Percentiles rank a stretch among this genome's conserved stretches.
phyloP scores from a whole-genome alignment of 805 yeast genomes.

The Pichia scutulata region DNA sequence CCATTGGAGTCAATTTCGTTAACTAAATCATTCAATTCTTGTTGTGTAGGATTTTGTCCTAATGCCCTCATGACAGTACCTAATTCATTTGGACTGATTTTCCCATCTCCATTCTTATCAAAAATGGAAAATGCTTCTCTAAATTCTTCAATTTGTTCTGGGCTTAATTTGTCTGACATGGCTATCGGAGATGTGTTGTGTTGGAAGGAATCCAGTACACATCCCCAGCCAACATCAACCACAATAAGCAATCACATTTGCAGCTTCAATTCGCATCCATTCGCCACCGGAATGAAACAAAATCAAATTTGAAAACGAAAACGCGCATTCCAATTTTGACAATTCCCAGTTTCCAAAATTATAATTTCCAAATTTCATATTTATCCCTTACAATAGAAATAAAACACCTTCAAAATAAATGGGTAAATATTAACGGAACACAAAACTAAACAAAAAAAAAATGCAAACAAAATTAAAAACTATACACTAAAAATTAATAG shows the following conservation, averaged over 20 bases:
- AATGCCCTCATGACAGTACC: conserved; percentile 99
- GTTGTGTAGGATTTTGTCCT: conserved; percentile 95
- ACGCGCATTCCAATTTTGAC: not conserved
- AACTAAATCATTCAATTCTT: conserved; percentile 93
- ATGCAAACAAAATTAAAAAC: not conserved
- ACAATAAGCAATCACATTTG: not conserved
- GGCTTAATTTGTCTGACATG: conserved; percentile 82
- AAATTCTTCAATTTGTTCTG: conserved; percentile 94
- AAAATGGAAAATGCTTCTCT: conserved; percentile 96
- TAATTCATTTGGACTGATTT: conserved; percentile 89
- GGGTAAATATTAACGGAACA: not conserved
- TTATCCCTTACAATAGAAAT: not conserved
- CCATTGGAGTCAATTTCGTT: conserved; percentile 95
- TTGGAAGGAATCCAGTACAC: not conserved
- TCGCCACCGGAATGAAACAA: not conserved
- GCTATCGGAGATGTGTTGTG: not conserved
- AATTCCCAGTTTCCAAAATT: not conserved
- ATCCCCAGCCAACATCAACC: not conserved
- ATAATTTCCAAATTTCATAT: not conserved
- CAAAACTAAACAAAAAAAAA: not conserved
- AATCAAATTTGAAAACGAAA: too few relatives aligned
- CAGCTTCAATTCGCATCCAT: not conserved
- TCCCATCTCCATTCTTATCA: conserved; percentile 95
- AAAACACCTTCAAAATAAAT: not conserved
- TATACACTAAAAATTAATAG: not conserved